phyloP scores from a whole-genome alignment of 2,329 filamentous ascomycete species.

The Colletotrichum sp. region DNA sequence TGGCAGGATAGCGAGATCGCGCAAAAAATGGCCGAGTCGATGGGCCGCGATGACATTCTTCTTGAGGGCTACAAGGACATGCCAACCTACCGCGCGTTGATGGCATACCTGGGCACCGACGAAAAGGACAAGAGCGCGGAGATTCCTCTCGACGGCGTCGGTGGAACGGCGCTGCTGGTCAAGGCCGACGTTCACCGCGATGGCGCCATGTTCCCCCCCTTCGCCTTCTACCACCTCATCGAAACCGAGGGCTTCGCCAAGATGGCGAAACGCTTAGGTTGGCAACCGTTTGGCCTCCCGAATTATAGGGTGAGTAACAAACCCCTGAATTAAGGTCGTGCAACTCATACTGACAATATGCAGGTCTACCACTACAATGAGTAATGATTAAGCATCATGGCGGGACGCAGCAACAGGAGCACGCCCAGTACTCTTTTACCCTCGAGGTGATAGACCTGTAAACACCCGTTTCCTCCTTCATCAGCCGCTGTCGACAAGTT shows the following conservation, averaged over 20 bases:
- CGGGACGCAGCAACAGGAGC: background rate
- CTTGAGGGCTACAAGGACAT: constrained; percentile 93
- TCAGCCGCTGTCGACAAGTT: background rate
- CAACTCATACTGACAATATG: constrained; percentile 7
- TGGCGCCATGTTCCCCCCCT: constrained; percentile 97
- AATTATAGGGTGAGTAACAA: constrained; percentile 83
- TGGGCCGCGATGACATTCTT: constrained; percentile 91
- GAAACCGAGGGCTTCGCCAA: constrained; percentile 98
- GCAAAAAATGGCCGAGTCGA: constrained; percentile 72
- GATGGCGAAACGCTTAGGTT: constrained; percentile 90
- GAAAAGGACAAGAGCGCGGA: constrained; percentile 63
- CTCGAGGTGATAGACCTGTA: background rate
- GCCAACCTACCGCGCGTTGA: constrained; percentile 87
- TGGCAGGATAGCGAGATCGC: constrained; percentile 92
- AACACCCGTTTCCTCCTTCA: background rate
- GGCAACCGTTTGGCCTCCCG: constrained; percentile 84
- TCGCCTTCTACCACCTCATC: constrained; percentile 94
- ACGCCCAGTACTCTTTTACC: background rate
- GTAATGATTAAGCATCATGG: constrained; percentile 44
- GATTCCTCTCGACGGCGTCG: constrained; percentile 87
- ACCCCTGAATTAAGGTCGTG: background rate
- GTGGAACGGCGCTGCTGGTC: constrained; percentile 88
- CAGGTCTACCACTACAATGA: constrained; percentile 93
- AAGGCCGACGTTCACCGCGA: constrained; percentile 97
- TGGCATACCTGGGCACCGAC: constrained; percentile 78